phyloP scores from a whole-genome alignment of 2,329 filamentous ascomycete genomes.

The Pseudofabraea citricarpa region DNA sequence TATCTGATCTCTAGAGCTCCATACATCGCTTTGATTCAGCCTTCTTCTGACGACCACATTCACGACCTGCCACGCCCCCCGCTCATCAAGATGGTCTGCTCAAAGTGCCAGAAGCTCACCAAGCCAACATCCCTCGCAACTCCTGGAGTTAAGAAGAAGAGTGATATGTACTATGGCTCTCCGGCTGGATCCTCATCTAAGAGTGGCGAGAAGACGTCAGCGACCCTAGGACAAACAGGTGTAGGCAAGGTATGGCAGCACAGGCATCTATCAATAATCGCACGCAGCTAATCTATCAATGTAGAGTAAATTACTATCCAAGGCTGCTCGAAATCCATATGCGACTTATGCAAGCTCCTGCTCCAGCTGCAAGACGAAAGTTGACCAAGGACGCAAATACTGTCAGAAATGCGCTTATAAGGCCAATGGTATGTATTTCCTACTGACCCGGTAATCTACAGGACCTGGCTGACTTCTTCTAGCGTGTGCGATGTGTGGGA shows the following conservation, averaged over 20 bases:
- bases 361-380: conserved; percentile 57
- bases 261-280: no score
- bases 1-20: no score
- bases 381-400: conserved; percentile 54
- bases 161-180: conserved; percentile 61
- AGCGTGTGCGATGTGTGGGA: conserved; percentile 63
- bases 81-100: conserved; percentile 52
- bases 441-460: background rate
- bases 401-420: conserved; percentile 61
- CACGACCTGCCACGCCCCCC: no score
- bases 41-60: no score
- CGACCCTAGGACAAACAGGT: conserved; percentile 53
- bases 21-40: no score
- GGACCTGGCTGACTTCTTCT: conserved; percentile 8
- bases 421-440: conserved; percentile 45
- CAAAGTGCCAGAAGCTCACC: conserved; percentile 57
- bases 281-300: conserved; percentile 1
- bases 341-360: conserved; percentile 59
- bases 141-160: conserved; percentile 62
- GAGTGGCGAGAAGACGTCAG: conserved; percentile 36
- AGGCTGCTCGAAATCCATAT: conserved; percentile 62
- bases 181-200: conserved; percentile 35
- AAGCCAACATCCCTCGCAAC: conserved; percentile 58
- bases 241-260: conserved; percentile 47
- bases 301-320: conserved; percentile 60